Percentiles rank a stretch among this genome's conserved stretches.
These are phyloP conservation scores for Scolecobasidium constrictum DNA, from an alignment of 2,329 filamentous ascomycete species.

Conservation along the genomic window DNA sequence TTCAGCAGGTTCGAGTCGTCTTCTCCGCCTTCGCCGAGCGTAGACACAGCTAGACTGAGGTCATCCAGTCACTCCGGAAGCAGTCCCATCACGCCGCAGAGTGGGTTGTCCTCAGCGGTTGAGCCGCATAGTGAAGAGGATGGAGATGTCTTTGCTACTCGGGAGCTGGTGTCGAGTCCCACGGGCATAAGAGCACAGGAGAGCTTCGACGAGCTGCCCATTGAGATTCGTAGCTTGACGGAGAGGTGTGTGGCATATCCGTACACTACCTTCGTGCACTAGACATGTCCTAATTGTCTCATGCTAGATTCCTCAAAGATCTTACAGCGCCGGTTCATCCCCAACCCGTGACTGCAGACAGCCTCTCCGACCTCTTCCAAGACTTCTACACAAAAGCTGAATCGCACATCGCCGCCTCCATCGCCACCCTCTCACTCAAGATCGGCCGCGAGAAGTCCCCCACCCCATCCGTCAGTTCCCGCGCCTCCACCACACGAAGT, in stretches of 20 bases:
- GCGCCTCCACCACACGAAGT: constrained; percentile 39
- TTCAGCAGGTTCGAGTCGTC: constrained; percentile 37
- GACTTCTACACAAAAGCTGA: constrained; percentile 82
- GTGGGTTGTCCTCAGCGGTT: background rate
- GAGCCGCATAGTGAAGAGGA: constrained; percentile 16
- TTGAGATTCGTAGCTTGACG: constrained; percentile 81
- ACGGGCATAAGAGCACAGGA: constrained; percentile 40
- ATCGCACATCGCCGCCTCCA: constrained; percentile 75
- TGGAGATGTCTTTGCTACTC: constrained; percentile 22
- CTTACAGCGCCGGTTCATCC: constrained; percentile 78
- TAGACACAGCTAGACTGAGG: constrained; percentile 24
- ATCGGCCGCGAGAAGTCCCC: constrained; percentile 59
- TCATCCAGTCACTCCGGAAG: constrained; percentile 36
- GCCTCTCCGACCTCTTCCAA: constrained; percentile 78
- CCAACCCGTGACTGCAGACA: constrained; percentile 72
- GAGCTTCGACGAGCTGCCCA: constrained; percentile 80
- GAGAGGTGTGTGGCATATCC: constrained; percentile 55
- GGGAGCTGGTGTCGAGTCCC: constrained; percentile 15
- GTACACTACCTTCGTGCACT: background rate
- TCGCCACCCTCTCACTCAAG: constrained; percentile 64
- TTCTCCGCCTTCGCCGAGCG: constrained; percentile 9
- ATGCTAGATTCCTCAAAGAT: constrained; percentile 76
- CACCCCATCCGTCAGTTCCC: constrained; percentile 42
- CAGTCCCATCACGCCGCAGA: background rate
- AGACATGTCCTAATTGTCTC: background rate